Base-by-base conservation (phyloP, 495 filamentous ascomycete genomes). In the Penicillium mononematosum region DNA sequence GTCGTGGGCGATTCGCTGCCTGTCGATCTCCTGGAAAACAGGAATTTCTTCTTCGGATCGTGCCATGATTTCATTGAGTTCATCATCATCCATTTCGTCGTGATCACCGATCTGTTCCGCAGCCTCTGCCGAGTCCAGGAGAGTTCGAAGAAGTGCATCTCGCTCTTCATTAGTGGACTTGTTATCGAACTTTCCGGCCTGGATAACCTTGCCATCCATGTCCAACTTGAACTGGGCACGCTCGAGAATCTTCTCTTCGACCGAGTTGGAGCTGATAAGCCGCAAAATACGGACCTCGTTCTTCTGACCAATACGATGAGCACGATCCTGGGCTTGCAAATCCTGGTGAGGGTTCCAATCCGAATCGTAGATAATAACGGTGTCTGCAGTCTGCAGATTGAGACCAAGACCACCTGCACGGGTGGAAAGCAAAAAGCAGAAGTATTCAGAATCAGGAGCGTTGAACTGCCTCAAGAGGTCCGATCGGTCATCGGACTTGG, bases 291-390 rank as follows among this genome's bases (percentile, higher is more conserved):
- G 89, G 34, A 98, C 94, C 75, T 98, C 94, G 67, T 98, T 98
- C 85, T 98, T 98, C 72, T 98, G 94, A 49, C 94, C 94, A 61
- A 98, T 98, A 86, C 94, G 94, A 84, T 98, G 94, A 22, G 94
- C 94, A 85, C 94, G 93, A 86, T 98, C 94, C 71, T 98, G 94
- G 29, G 94, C 94, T 75, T 98, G 94, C 69, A 98, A 76, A 88
- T 98, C 94, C 74, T 98, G 94, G 74, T 98, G 94, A 65, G 94
- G 94, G 76, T 98, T 98, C 94, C 94, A 98, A 77, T 98, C 94
- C 0, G 94, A 98, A 72, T 98, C 94, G 73, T 95, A 98, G 61
- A 98, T 98, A 67, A 98, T 96, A 73, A 98, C 94, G 0, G 94
- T 98, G 76, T 98, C 94, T 41, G 94, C 94, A 14, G 93, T 95